phyloP scores from a whole-genome alignment of 1,284 basidiomycete species.

The Baeospora myosura region DNA sequence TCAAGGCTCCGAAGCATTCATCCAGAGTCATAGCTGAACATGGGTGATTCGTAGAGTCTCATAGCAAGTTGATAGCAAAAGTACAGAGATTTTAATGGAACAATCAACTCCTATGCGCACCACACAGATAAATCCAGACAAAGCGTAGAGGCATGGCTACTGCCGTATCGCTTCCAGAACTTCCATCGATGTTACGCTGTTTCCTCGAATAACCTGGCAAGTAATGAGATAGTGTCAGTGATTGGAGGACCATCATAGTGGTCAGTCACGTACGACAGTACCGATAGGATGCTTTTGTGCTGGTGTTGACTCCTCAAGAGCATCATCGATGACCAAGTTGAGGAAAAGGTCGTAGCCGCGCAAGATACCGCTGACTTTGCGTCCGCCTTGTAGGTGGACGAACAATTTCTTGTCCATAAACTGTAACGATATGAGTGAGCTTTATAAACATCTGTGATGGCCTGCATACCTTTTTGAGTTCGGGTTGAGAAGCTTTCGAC shows the following conservation, averaged over 20 bases:
- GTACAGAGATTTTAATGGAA: no score
- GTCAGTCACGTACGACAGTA: constrained; percentile 65
- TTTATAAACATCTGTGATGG: constrained; percentile 9
- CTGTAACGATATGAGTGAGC: no score
- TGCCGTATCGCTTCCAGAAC: constrained; percentile 63
- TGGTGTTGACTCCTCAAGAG: constrained; percentile 83
- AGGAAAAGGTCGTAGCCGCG: constrained; percentile 98
- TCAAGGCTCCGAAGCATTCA: no score
- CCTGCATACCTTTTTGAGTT: constrained; percentile 93
- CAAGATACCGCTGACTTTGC: constrained; percentile 92
- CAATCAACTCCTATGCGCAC: no score
- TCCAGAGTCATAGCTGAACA: no score
- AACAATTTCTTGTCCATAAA: constrained; percentile 99
- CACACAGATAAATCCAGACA: no score
- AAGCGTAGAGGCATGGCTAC: no score
- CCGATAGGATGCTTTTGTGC: constrained; percentile 89
- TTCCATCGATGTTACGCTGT: constrained; percentile 91
- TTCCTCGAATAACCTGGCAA: constrained; percentile 83
- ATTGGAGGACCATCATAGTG: constrained; percentile 2
- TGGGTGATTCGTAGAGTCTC: no score
- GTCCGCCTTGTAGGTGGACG: constrained; percentile 91
- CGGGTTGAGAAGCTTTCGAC: constrained; percentile 89
- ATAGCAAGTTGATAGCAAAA: no score
- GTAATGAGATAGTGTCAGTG: constrained; percentile 10
- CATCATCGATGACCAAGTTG: constrained; percentile 96